Percentiles rank a stretch among this genome's conserved stretches.
Conservation (phyloP, 2,329 filamentous ascomycete genomes). For the Nothomitra cinnamomea region DNA sequence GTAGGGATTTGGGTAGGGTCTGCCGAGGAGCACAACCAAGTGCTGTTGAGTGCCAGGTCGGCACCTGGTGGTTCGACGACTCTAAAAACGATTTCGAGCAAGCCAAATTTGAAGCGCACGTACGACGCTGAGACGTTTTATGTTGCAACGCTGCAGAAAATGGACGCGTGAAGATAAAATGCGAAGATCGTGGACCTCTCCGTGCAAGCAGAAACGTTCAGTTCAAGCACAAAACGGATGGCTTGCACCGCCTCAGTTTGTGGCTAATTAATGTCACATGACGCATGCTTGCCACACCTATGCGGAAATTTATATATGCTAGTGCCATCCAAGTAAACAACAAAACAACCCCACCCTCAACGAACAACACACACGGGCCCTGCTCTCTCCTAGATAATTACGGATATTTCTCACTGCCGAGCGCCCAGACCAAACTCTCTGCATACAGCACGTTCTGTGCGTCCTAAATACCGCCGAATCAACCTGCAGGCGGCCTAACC, state of each 20-base stretch:
- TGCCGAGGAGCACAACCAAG: slow-evolving; percentile 4
- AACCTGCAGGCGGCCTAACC: neutral
- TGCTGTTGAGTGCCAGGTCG: neutral
- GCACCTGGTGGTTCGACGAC: neutral
- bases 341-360: neutral
- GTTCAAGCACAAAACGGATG: slow-evolving; percentile 3
- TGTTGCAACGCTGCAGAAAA: neutral
- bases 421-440: neutral
- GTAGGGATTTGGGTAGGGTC: slow-evolving; percentile 3
- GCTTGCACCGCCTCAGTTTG: neutral
- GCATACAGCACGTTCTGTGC: slow-evolving; percentile 1
- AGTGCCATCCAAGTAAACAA: neutral
- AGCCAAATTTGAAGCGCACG: neutral
- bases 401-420: neutral
- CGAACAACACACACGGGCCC: neutral
- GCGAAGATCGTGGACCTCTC: neutral
- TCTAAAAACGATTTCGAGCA: neutral
- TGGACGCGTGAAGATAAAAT: neutral
- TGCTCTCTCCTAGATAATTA: neutral
- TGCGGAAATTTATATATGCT: neutral
- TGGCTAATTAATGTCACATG: neutral
- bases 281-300: neutral
- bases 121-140: neutral
- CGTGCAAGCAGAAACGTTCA: slow-evolving; percentile 3
- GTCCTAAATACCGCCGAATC: neutral